Evolutionary conservation across 1,139 yeast species (phyloP), one percentile per base, ranked within the genome.

Genomic region (Zygosaccharomyces pseudobailii): DNA sequence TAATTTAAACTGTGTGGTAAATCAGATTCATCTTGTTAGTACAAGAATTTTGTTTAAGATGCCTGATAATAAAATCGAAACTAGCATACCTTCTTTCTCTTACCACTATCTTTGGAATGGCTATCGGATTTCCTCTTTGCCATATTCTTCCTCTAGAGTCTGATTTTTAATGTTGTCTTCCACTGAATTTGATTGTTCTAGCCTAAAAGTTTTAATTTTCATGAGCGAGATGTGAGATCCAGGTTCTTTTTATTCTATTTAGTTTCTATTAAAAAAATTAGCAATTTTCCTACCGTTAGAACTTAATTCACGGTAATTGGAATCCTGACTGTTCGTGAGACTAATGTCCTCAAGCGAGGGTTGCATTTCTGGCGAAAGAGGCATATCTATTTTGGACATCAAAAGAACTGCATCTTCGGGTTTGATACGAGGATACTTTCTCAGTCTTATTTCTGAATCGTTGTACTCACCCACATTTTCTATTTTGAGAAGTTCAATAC

Each of bases 371-470:
- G 27, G 27, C 3, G 49, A 45, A 6, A 48, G 33, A 5, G 48
- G 45, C 3, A 47, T 39, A 25, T 49, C 53, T 13, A 59, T 58
- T 55, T 80, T 82, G 24, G 71, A 70, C 22, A 82, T 65, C 48
- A 82, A 63, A 17, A 63, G 57, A 41, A 72, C 65, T 2, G 87
- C 88, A 47, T 75, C 76, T 42, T 80, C 85, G 0, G 82, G 79
- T 51, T 75, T 76, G 39, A 84, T 72, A 39, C 84, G 75, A 50
- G 80, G 80, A 58, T 76, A 84, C 49, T 78, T 78, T 55, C 80
- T 75, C 75, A 76, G 71, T 53, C 88, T 72, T 8, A 72, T 63
- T 24, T 73, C 70, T 21, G 77, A 76, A 54, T 80, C 81, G 52
- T 71, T 73, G 64, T 79, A 82, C 37, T 71, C 75, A 13, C 79